Evolutionary conservation across 495 filamentous ascomycete genomes (phyloP), one percentile per base, ranked within the genome.

Genomic region (Aspergillus incahuasiensis): DNA sequence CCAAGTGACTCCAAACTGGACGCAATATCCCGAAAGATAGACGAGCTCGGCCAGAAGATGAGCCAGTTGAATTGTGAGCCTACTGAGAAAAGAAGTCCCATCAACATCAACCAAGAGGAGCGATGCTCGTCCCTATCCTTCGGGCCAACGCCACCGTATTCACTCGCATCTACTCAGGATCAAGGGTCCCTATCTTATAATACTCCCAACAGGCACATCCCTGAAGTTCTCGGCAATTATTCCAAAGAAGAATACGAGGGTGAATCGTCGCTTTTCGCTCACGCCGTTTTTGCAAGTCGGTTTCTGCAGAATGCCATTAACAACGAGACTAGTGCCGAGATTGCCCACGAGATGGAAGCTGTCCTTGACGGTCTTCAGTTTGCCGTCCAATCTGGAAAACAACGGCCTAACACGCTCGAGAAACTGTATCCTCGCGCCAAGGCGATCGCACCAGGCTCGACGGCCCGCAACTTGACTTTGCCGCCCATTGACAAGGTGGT

Each of bases 221-320:
- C 4, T 28, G 25, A 4, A 28, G 3, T 8, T 4, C 25, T 4
- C 6, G 40, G 30, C 32, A 16, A 16, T 6, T 12, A 42, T 42
- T 42, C 48, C 21, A 28, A 44, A 32, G 39, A 46, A n/a, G 51
- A 40, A n/a, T 25, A 52, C 8, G 51, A 44, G 11, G 39, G 40
- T 3, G 55, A 52, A 52, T 57, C 55, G 25, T 38, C 55, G 11
- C 48, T 58, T 6, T 58, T 52, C 24, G 56, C 56, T 5, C 41
- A 58, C n/a, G 56, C 35, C 34, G 30, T 54, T 13, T 58, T 54
- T 35, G 49, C 49, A 9, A 46, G 15, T 24, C 18, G 32, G 43
- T 48, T 42, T 48, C 48, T 53, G 15, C 56, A 58, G 40, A 13
- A 28, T 28, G 52, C 45, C 28, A 24, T 59, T 5, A 16, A 21